Base-by-base conservation (phyloP, 805 yeast genomes). In the Metschnikowia koreensis region DNA sequence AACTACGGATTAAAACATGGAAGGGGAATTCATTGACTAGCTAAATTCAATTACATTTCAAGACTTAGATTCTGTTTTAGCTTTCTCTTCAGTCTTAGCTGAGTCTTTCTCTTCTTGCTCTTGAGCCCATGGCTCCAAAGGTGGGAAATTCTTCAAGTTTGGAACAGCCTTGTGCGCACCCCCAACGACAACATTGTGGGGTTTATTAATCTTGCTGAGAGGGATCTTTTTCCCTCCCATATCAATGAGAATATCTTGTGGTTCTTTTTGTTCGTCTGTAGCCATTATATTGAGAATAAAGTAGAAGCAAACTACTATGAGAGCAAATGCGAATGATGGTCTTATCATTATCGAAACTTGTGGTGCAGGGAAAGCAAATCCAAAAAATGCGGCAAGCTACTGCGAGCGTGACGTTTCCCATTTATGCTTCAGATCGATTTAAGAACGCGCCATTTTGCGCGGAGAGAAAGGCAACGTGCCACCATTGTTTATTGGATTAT, bases 211-310 rank as follows among this genome's bases (percentile, higher is more conserved):
- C 41, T 47, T 47, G 44, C 58, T 60, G 52, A 70, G 67, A 7
- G 77, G 79, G 10, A 74, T 75, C 49, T 58, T 59, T 50, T 62
- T 64, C 42, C 75, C 76, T 17, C 71, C 73, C 39, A 74, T 60
- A 45, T 71, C 60, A 34, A 62, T 47, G 37, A 68, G 51, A 41
- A 60, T 61, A 33, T 67, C 64, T 7, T 51, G 37, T 22, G 37
- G 28, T 9, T 54, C 38, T 29, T 47, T 40, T 22, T 47, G 40
- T 26, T 53, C 53, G 44, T 55, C 52, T 15, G 47, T 39, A 1
- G 50, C 50, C 57, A 54, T 54, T 22, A 44, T 48, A 50, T 48
- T 43, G 40, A 54, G 51, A 13, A 54, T 27, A 17, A 51, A 47
- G 43, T 54, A 54, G 28, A 51, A 38, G 13, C 48, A 41, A 17